Conservation (phyloP, 768 basidiomycete species). For the Lentinus tigrinus region DNA sequence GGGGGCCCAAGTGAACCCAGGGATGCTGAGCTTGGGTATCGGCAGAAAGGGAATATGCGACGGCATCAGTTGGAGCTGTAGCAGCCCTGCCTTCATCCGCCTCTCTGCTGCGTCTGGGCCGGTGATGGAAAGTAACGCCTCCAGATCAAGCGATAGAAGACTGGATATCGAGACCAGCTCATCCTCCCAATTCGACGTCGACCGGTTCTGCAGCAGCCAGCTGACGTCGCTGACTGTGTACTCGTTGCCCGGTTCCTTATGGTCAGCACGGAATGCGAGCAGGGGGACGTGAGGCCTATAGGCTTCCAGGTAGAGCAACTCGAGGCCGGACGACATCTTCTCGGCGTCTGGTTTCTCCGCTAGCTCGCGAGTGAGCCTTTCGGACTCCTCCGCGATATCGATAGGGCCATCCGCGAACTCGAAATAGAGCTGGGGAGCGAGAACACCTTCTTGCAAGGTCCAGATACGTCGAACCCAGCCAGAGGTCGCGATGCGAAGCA, state of each 20-base stretch:
- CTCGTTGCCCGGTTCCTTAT: background rate
- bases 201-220: background rate
- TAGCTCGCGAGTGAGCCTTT: background rate
- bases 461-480: slow-evolving; percentile 12
- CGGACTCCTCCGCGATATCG: background rate
- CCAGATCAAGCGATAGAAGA: background rate
- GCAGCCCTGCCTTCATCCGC: slow-evolving; percentile 6
- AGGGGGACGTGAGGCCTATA: background rate
- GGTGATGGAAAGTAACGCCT: background rate
- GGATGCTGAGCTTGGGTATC: background rate
- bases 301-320: background rate
- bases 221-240: background rate
- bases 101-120: slow-evolving; percentile 1
- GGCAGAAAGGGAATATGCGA: background rate
- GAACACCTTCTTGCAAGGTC: slow-evolving; percentile 14
- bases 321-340: background rate
- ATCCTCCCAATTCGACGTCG: slow-evolving; percentile 9
- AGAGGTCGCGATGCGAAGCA: slow-evolving; percentile 4
- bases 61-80: background rate
- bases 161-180: slow-evolving; percentile 9
- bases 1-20: slow-evolving; percentile 1
- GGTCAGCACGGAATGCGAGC: background rate
- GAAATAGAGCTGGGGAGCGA: slow-evolving; percentile 12
- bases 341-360: background rate
- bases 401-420: slow-evolving; percentile 9